Conservation (phyloP, 192 early-diverging fungal genomes). For the Allomyces javanicus region DNA sequence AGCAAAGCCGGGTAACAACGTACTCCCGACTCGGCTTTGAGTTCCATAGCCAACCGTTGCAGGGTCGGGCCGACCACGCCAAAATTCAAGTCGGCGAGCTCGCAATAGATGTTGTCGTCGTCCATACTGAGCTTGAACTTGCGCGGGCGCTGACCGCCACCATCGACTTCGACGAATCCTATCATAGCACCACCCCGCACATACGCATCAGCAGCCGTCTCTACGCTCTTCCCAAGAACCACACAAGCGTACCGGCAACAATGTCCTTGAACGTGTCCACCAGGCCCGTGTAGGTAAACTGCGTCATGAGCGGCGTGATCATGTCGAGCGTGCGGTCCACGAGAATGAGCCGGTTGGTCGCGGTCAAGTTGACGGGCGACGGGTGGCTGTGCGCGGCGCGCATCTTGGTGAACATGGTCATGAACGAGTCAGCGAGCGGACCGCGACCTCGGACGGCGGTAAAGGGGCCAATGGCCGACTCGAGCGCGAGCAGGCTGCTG, state of each 20-base stretch:
- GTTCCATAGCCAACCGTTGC: too few relatives aligned
- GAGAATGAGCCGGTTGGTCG: constrained; percentile 61
- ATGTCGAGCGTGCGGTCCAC: constrained; percentile 80
- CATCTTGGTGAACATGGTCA: constrained; percentile 36
- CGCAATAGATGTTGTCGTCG: background rate
- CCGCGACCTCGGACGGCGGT: constrained; percentile 6
- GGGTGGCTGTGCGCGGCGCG: constrained; percentile 10
- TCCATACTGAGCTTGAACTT: background rate
- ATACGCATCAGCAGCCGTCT: too few relatives aligned
- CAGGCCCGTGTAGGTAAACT: constrained; percentile 90
- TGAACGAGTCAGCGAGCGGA: constrained; percentile 18
- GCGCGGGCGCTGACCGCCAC: background rate
- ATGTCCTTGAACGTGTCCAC: constrained; percentile 34
- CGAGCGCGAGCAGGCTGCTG: background rate
- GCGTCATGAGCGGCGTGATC: constrained; percentile 79
- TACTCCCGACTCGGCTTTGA: too few relatives aligned
- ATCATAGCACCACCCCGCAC: background rate
- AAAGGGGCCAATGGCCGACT: background rate
- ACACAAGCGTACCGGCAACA: background rate
- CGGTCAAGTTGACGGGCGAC: constrained; percentile 3
- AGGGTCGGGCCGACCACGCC: too few relatives aligned
- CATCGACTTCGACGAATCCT: background rate
- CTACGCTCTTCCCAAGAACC: too few relatives aligned
- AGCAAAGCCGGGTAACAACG: too few relatives aligned
- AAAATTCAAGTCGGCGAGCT: background rate